Conservation (phyloP, 1,284 basidiomycete genomes). For the Peniophora sp. region DNA sequence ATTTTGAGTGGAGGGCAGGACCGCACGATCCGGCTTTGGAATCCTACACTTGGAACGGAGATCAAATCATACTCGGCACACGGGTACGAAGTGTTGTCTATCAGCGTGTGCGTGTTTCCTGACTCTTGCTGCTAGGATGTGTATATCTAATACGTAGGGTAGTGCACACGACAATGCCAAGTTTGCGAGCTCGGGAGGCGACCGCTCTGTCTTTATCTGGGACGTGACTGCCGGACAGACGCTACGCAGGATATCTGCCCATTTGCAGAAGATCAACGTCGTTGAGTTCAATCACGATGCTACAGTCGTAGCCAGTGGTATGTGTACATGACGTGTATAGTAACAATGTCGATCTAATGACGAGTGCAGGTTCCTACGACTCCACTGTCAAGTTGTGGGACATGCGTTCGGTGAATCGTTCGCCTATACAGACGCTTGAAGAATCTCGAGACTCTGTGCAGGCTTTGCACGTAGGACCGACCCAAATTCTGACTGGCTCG, state of each 20-base stretch:
- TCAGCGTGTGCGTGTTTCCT: conserved; percentile 66
- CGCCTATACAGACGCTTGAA: conserved; percentile 86
- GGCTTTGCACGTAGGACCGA: conserved; percentile 57
- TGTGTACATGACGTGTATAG: conserved; percentile 14
- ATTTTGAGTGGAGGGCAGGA: conserved; percentile 89
- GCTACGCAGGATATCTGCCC: conserved; percentile 76
- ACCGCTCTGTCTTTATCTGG: conserved; percentile 91
- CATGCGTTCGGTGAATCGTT: conserved; percentile 67
- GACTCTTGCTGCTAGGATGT: conserved; percentile 3
- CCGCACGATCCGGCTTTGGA: conserved; percentile 87
- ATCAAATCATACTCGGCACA: conserved; percentile 89
- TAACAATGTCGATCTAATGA: not conserved
- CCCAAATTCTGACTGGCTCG: conserved; percentile 73
- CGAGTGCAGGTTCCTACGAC: conserved; percentile 70
- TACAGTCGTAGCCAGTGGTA: conserved; percentile 80
- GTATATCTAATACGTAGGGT: conserved; percentile 6
- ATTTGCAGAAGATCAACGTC: conserved; percentile 84
- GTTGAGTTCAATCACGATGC: conserved; percentile 89
- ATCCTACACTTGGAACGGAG: conserved; percentile 75
- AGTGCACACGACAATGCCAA: conserved; percentile 90
- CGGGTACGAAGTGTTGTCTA: conserved; percentile 88
- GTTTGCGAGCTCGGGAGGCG: conserved; percentile 91
- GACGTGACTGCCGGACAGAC: conserved; percentile 87
- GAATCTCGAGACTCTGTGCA: conserved; percentile 90
- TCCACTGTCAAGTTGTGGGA: conserved; percentile 88